Base-by-base conservation (phyloP, 2,329 filamentous ascomycete genomes). In the Cytospora mali region DNA sequence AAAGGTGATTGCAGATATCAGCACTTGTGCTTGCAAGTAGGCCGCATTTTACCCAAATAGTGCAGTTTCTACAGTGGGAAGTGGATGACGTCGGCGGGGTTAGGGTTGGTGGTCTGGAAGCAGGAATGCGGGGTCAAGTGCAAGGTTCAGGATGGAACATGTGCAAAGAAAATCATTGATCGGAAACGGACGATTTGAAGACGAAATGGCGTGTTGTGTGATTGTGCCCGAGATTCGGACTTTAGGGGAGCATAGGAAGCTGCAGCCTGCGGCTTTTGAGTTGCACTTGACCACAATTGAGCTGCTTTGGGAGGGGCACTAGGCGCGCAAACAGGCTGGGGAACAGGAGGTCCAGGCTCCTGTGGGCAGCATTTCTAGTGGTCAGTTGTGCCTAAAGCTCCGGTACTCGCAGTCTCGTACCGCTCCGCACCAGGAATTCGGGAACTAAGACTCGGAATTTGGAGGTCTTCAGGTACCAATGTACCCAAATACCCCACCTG, bases 161-260 rank as follows among this genome's bases (percentile, higher is more conserved):
- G n/a, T 23, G 42, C 42, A 46, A 46, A 13, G 35, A n/a, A 58
- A 42, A 25, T 33, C 46, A 16, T 16, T 10, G 33, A 52, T 6
- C 25, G 28, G n/a, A n/a, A 55, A 61, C 57, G 62, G 62, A 61
- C 48, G 58, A 61, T 61, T 53, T 31, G 25, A 10, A 14, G 28
- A 5, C 29, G 49, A 60, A 53, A 57, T 64, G 62, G 62, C 62
- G 62, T 64, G 62, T 55, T 64, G 57, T 18, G 6, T 51, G 57
- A 21, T n/a, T 29, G 56, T 39, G 29, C 29, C 57, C 57, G 57
- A 60, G 27, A 16, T 54, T 60, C 57, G 57, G 57, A 60, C 35
- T 48, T 11, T 59, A 18, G 42, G 9, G n/a, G n/a, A n/a, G n/a
- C n/a, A n/a, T n/a, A n/a, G n/a, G 42, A 31, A 29, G 42, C 18